A percentile compares a stretch with the other conserved stretches of the same genome.
These are phyloP conservation scores for Trichoderma harzianum DNA, from an alignment of 2,329 filamentous ascomycete species.

Conservation along the genomic window DNA sequence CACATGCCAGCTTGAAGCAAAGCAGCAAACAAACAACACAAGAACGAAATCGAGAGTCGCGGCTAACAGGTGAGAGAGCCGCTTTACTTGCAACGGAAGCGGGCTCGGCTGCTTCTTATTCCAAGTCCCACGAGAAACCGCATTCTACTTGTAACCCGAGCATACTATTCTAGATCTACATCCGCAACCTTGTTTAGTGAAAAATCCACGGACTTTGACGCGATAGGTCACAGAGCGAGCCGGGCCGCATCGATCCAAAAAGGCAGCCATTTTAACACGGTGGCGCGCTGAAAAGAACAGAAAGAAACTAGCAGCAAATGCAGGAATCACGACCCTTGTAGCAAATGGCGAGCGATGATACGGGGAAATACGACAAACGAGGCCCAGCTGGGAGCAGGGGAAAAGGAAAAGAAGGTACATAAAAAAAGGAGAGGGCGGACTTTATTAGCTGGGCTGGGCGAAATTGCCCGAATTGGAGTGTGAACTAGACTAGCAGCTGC, in stretches of 20 bases:
- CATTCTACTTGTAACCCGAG: neutral
- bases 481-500: neutral
- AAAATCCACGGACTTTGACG: neutral
- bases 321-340: neutral
- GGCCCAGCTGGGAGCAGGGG: neutral
- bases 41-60: neutral
- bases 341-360: neutral
- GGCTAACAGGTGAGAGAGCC: neutral
- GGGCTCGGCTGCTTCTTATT: neutral
- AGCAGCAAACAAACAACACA: neutral
- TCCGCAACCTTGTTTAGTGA: neutral
- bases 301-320: neutral
- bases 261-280: neutral
- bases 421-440: neutral
- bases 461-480: neutral
- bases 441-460: neutral
- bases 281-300: neutral
- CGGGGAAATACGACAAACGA: conserved; percentile 11
- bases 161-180: neutral
- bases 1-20: neutral
- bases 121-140: neutral
- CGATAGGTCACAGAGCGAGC: neutral
- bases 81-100: neutral
- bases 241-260: neutral
- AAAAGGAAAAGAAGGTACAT: no score